These are phyloP conservation scores for Peniophora sp. DNA, from an alignment of 1,284 basidiomycete species.

Conservation along the genomic window DNA sequence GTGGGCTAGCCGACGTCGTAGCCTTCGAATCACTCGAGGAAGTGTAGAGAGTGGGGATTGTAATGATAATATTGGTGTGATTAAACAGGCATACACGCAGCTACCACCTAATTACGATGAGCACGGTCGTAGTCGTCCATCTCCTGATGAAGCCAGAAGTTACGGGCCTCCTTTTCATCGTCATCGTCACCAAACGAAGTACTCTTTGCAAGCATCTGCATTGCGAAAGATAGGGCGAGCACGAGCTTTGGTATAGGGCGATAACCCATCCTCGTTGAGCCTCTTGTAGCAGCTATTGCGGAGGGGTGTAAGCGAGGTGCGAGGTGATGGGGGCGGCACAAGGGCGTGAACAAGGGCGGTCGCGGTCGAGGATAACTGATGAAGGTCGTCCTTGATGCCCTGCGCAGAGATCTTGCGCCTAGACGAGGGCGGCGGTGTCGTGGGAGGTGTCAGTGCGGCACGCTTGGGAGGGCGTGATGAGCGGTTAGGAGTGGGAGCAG, in stretches of 20 bases:
- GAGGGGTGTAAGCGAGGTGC: background rate
- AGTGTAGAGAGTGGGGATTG: too few relatives aligned
- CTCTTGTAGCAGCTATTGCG: background rate
- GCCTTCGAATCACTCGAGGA: too few relatives aligned
- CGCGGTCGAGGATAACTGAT: too few relatives aligned
- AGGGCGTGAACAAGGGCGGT: background rate
- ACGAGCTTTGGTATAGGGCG: background rate
- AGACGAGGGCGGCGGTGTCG: background rate
- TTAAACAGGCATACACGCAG: background rate
- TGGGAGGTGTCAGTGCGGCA: background rate
- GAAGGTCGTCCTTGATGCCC: background rate
- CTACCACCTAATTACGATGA: background rate
- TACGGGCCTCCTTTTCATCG: background rate
- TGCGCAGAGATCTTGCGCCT: background rate
- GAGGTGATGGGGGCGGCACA: background rate
- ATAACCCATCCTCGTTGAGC: background rate
- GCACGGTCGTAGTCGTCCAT: background rate
- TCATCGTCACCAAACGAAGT: background rate
- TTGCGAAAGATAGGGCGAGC: background rate
- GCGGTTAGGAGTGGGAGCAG: background rate
- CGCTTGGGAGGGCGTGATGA: background rate
- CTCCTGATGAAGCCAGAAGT: background rate
- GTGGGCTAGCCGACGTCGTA: too few relatives aligned
- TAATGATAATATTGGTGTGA: too few relatives aligned
- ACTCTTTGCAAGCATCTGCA: background rate